Conservation (phyloP, 192 early-diverging fungal genomes). For the Phlyctochytrium planicorne region DNA sequence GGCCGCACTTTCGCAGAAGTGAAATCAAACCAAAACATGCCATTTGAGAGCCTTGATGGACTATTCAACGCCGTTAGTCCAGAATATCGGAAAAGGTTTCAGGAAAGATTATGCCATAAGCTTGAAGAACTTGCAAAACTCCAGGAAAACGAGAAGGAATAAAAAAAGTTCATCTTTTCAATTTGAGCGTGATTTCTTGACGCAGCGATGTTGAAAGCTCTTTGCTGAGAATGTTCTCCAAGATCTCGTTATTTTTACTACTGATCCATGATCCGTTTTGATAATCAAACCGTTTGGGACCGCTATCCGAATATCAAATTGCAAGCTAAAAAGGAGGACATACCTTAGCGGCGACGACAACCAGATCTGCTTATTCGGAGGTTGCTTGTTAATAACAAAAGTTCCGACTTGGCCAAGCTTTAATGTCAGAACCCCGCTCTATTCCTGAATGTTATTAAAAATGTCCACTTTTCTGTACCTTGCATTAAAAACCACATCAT, state of each 20-base stretch:
- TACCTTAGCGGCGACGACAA: slow-evolving; percentile 79
- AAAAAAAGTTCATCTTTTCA: too few species aligned
- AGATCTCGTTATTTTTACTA: neutral
- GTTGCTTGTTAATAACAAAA: slow-evolving; percentile 98
- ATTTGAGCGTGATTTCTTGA: neutral
- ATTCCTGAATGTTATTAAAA: neutral
- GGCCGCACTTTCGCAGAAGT: too few species aligned
- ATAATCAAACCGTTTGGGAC: neutral
- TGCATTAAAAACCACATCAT: slow-evolving; percentile 80
- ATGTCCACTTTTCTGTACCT: slow-evolving; percentile 14
- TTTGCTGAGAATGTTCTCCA: neutral
- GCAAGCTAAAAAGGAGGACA: neutral
- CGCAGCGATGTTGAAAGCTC: neutral
- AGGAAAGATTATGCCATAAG: slow-evolving; percentile 18
- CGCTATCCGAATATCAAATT: neutral
- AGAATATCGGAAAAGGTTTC: slow-evolving; percentile 27
- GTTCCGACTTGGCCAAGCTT: slow-evolving; percentile 75
- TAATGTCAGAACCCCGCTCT: slow-evolving; percentile 85
- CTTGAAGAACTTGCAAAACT: slow-evolving; percentile 16
- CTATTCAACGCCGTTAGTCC: slow-evolving; percentile 31
- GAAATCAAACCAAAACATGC: too few species aligned
- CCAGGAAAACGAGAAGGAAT: slow-evolving; percentile 14
- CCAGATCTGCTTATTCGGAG: slow-evolving; percentile 98
- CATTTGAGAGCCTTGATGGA: slow-evolving; percentile 31
- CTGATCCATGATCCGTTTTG: neutral